Evolutionary conservation across 768 basidiomycete species (phyloP).

Genomic region (Pisolithus albus): DNA sequence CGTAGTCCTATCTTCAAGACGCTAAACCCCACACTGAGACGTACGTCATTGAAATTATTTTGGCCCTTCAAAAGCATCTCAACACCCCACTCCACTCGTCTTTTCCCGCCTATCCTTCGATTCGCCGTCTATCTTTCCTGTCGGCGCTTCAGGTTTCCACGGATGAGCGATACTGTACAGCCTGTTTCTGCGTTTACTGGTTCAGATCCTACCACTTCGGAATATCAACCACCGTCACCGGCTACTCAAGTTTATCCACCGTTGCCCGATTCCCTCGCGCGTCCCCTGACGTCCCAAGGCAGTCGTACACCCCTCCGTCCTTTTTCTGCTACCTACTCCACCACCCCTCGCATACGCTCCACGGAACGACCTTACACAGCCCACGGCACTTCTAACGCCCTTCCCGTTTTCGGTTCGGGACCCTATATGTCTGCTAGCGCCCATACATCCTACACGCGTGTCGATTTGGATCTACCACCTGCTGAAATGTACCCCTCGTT

Average conservation of each 20-base stretch:
- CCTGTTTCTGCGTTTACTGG: background rate
- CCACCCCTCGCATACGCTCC: background rate
- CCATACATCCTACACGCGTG: constrained; percentile 49
- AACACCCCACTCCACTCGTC: too few relatives aligned
- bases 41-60: too few relatives aligned
- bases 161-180: background rate
- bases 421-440: constrained; percentile 37
- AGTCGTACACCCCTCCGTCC: constrained; percentile 9
- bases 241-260: constrained; percentile 14
- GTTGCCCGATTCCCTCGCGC: constrained; percentile 19
- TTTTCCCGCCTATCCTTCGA: too few relatives aligned
- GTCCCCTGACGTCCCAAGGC: constrained; percentile 26
- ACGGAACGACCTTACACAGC: constrained; percentile 19
- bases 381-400: constrained; percentile 3
- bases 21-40: too few relatives aligned
- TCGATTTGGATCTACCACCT: constrained; percentile 31
- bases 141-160: background rate
- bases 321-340: constrained; percentile 4
- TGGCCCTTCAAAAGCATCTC: too few relatives aligned
- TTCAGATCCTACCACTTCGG: background rate
- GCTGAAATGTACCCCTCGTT: constrained; percentile 16
- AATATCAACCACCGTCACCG: constrained; percentile 1
- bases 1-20: too few relatives aligned
- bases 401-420: constrained; percentile 3
- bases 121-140: too few relatives aligned